These are phyloP conservation scores for Plasmopara halstedii DNA, from an alignment of 352 stramenopile genomes.

Conservation along the genomic window DNA sequence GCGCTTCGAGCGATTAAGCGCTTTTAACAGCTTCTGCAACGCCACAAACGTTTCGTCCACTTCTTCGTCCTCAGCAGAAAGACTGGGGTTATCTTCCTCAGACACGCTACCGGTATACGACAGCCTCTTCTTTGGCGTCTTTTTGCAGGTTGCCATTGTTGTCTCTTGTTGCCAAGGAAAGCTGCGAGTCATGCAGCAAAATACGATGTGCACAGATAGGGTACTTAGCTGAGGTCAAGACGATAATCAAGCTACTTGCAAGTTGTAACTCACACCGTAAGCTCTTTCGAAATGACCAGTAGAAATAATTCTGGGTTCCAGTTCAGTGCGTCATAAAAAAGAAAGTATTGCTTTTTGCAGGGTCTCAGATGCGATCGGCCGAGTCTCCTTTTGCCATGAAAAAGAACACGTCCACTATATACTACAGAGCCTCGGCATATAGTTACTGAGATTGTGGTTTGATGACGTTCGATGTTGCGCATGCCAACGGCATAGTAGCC, in stretches of 20 bases:
- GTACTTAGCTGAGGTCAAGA: too few species aligned
- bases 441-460: too few species aligned
- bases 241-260: background rate
- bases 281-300: slow-evolving; percentile 4
- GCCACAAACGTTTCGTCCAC: slow-evolving; percentile 76
- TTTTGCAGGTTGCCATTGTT: slow-evolving; percentile 15
- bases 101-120: slow-evolving; percentile 27
- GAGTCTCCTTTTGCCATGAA: background rate
- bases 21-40: slow-evolving; percentile 63
- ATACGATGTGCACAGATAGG: background rate
- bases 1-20: slow-evolving; percentile 40
- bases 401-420: background rate
- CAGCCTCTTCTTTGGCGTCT: slow-evolving; percentile 45
- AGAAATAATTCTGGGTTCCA: slow-evolving; percentile 16
- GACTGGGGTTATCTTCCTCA: slow-evolving; percentile 38
- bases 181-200: slow-evolving; percentile 15
- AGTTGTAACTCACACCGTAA: background rate
- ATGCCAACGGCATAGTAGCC: background rate
- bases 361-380: background rate
- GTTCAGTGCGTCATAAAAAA: slow-evolving; percentile 8
- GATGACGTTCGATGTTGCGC: background rate
- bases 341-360: slow-evolving; percentile 6
- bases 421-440: too few species aligned
- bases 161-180: background rate
- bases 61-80: slow-evolving; percentile 56